phyloP scores from a whole-genome alignment of 768 basidiomycete species.

The Gloeopeniophorella convolvens region DNA sequence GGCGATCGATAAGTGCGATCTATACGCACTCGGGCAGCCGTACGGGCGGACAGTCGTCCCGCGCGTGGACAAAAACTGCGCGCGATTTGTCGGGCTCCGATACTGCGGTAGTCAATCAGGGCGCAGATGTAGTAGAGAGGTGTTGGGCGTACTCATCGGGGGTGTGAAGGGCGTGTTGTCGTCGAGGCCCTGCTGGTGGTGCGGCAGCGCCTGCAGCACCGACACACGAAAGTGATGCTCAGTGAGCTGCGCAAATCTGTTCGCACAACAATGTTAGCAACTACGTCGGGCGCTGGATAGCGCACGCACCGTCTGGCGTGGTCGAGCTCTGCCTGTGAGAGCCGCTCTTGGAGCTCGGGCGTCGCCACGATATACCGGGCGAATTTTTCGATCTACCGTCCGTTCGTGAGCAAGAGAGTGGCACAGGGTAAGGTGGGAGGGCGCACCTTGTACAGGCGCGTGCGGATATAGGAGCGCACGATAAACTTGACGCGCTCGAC shows the following conservation, averaged over 20 bases:
- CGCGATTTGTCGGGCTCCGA: conserved; percentile 66
- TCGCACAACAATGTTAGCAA: background rate
- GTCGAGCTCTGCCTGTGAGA: conserved; percentile 78
- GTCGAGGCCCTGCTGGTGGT: conserved; percentile 67
- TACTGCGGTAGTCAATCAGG: conserved; percentile 38
- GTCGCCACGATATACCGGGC: conserved; percentile 72
- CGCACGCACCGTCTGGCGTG: conserved; percentile 62
- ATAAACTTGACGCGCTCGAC: conserved; percentile 92
- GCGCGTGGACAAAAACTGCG: conserved; percentile 79
- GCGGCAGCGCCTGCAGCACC: conserved; percentile 79
- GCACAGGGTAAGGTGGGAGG: background rate
- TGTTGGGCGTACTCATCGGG: conserved; percentile 56
- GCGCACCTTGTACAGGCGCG: conserved; percentile 75
- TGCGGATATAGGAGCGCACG: conserved; percentile 82
- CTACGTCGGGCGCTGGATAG: background rate
- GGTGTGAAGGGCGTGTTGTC: conserved; percentile 66
- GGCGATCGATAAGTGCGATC: background rate
- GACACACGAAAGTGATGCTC: conserved; percentile 75
- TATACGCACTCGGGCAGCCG: conserved; percentile 59
- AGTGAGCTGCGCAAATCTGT: conserved; percentile 67
- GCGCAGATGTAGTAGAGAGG: conserved; percentile 7
- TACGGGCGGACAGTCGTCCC: conserved; percentile 59
- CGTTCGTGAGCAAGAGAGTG: background rate
- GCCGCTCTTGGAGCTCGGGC: conserved; percentile 63
- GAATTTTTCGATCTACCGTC: conserved; percentile 76